Conservation (phyloP, 1,284 basidiomycete genomes). For the Pseudozyma hubeiensis region DNA sequence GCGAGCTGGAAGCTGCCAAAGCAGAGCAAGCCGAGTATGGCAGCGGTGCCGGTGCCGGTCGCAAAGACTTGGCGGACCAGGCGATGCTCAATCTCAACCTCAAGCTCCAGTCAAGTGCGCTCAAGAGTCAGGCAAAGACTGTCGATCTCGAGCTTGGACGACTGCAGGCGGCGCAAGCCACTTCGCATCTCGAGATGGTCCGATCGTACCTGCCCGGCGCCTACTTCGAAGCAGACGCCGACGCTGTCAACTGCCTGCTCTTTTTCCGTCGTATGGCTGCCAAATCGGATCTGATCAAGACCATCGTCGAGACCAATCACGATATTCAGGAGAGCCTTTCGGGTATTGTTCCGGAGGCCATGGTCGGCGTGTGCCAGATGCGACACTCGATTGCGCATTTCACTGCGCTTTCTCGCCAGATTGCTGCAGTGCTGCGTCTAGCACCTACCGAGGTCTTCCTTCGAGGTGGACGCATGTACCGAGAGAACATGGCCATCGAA, state of each 20-base stretch:
- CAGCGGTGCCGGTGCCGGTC: slow-evolving; percentile 37
- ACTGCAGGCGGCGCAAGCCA: slow-evolving; percentile 56
- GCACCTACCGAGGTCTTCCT: slow-evolving; percentile 61
- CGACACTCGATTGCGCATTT: slow-evolving; percentile 65
- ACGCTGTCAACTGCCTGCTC: slow-evolving; percentile 60
- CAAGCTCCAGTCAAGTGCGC: slow-evolving; percentile 62
- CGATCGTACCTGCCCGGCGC: slow-evolving; percentile 59
- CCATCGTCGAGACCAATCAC: slow-evolving; percentile 56
- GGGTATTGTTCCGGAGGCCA: slow-evolving; percentile 52
- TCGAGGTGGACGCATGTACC: slow-evolving; percentile 79
- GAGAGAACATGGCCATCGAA: slow-evolving; percentile 84
- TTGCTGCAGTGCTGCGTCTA: slow-evolving; percentile 59
- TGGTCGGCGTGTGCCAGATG: slow-evolving; percentile 62
- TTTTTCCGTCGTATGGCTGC: slow-evolving; percentile 65
- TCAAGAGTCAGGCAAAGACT: slow-evolving; percentile 65
- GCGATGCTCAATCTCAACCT: slow-evolving; percentile 65
- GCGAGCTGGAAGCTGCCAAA: slow-evolving; percentile 59
- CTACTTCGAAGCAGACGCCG: slow-evolving; percentile 61
- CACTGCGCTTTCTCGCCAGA: slow-evolving; percentile 59
- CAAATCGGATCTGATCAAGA: slow-evolving; percentile 62
- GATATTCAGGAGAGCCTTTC: slow-evolving; percentile 60
- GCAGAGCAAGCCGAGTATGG: slow-evolving; percentile 50
- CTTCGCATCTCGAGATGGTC: slow-evolving; percentile 58
- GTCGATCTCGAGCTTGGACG: slow-evolving; percentile 61
- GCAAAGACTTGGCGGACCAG: slow-evolving; percentile 50